A percentile compares a stretch with the other conserved stretches of the same genome.
Conservation (phyloP, 306 rosid species). For the Quercus variabilis region DNA sequence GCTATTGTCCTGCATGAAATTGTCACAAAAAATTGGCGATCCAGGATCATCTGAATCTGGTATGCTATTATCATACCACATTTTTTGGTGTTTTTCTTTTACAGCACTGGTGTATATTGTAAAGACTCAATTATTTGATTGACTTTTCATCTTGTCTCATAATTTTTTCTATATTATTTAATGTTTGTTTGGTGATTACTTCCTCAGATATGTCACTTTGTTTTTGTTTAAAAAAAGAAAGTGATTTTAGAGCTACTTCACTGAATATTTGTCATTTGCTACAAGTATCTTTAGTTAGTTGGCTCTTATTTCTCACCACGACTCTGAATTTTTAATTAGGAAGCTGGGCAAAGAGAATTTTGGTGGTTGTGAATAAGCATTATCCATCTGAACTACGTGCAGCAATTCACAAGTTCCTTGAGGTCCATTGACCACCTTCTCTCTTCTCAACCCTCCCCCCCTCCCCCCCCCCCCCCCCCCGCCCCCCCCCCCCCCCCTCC, state of each 20-base stretch:
- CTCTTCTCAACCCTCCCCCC: background rate
- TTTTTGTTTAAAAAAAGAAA: background rate
- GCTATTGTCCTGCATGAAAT: constrained; percentile 57
- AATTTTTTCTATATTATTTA: background rate
- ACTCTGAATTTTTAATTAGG: constrained; percentile 44
- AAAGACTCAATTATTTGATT: background rate
- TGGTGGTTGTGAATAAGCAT: constrained; percentile 48
- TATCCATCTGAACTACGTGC: constrained; percentile 78
- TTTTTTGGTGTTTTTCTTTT: background rate
- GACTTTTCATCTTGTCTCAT: background rate
- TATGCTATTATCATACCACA: constrained; percentile 4
- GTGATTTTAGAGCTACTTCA: background rate
- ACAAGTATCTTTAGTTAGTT: background rate
- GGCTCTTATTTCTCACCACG: constrained; percentile 22
- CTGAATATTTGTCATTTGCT: background rate
- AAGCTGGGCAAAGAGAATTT: constrained; percentile 63
- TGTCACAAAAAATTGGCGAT: constrained; percentile 37
- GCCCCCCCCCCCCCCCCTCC: background rate
- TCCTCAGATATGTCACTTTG: background rate
- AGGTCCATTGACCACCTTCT: constrained; percentile 36
- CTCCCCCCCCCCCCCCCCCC: background rate
- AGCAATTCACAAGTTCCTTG: constrained; percentile 68
- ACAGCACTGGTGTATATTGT: background rate
- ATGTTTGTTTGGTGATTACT: background rate
- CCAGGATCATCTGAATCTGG: constrained; percentile 54